phyloP scores from a whole-genome alignment of 352 stramenopile species.

The Globisporangium yorkense region DNA sequence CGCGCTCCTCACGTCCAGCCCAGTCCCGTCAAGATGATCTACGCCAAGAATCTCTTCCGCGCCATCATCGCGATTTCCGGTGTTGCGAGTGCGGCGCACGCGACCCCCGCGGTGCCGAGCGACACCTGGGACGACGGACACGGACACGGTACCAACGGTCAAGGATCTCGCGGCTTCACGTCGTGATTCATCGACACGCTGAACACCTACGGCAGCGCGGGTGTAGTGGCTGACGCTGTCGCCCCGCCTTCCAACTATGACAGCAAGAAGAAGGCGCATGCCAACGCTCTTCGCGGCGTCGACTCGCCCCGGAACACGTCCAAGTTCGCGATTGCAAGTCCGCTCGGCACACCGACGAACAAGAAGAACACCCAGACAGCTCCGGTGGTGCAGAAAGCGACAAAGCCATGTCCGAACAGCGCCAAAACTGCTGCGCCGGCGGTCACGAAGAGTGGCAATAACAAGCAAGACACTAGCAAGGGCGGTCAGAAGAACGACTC shows the following conservation, averaged over 20 bases:
- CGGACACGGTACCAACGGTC: slow-evolving; percentile 17
- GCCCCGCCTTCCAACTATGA: slow-evolving; percentile 36
- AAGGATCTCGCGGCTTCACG: slow-evolving; percentile 6
- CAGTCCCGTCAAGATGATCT: slow-evolving; percentile 41
- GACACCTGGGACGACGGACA: slow-evolving; percentile 19
- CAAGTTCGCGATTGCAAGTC: slow-evolving; percentile 38
- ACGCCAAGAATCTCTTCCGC: slow-evolving; percentile 49
- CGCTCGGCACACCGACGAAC: slow-evolving; percentile 15
- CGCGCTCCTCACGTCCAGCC: slow-evolving; percentile 14
- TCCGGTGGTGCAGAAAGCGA: not conserved
- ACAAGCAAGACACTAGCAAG: slow-evolving; percentile 10
- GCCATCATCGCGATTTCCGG: slow-evolving; percentile 51
- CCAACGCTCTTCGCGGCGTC: slow-evolving; percentile 27
- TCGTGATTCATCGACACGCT: slow-evolving; percentile 24
- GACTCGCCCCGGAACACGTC: slow-evolving; percentile 26
- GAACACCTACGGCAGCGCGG: slow-evolving; percentile 18
- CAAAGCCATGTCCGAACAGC: slow-evolving; percentile 10
- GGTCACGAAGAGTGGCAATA: slow-evolving; percentile 9
- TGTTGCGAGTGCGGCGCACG: slow-evolving; percentile 30
- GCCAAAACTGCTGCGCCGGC: slow-evolving; percentile 4
- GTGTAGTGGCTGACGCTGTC: slow-evolving; percentile 13
- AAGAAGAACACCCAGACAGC: slow-evolving; percentile 1
- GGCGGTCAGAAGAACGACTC: not conserved
- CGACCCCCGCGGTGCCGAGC: slow-evolving; percentile 11
- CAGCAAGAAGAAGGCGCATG: slow-evolving; percentile 22